Percentiles rank a stretch among this genome's conserved stretches.
phyloP scores from a whole-genome alignment of 2,329 filamentous ascomycete genomes.

The Neofusicoccum parvum region DNA sequence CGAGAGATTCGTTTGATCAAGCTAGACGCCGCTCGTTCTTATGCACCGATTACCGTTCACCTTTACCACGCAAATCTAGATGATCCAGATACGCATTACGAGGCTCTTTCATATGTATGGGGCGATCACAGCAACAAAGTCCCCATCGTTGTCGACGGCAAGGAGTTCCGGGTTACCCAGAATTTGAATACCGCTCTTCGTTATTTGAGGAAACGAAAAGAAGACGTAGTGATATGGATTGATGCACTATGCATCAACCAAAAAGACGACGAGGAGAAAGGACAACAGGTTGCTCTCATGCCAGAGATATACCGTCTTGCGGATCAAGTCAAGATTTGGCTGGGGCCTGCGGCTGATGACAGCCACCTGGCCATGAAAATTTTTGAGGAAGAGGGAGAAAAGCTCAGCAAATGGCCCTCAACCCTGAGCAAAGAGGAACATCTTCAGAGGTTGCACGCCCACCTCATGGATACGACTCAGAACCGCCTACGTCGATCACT shows the following conservation, averaged over 20 bases:
- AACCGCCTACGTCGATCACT: neutral
- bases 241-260: slow-evolving; percentile 38
- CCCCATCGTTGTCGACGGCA: neutral
- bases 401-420: too few species aligned
- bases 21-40: too few species aligned
- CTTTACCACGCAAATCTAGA: too few species aligned
- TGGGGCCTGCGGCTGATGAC: slow-evolving; percentile 16
- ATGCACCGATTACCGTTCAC: too few species aligned
- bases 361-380: neutral
- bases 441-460: neutral
- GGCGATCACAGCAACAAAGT: neutral
- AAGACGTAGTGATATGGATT: slow-evolving; percentile 29
- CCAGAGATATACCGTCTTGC: slow-evolving; percentile 34
- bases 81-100: neutral
- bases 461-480: neutral
- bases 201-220: neutral
- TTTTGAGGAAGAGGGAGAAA: neutral
- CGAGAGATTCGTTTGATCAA: too few species aligned
- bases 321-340: slow-evolving; percentile 26
- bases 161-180: neutral
- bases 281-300: slow-evolving; percentile 39
- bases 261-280: slow-evolving; percentile 31
- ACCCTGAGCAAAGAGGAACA: neutral
- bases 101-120: neutral
- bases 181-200: neutral